These are phyloP conservation scores for Hemileccinum impolitum DNA, from an alignment of 768 basidiomycete genomes.

Conservation along the genomic window DNA sequence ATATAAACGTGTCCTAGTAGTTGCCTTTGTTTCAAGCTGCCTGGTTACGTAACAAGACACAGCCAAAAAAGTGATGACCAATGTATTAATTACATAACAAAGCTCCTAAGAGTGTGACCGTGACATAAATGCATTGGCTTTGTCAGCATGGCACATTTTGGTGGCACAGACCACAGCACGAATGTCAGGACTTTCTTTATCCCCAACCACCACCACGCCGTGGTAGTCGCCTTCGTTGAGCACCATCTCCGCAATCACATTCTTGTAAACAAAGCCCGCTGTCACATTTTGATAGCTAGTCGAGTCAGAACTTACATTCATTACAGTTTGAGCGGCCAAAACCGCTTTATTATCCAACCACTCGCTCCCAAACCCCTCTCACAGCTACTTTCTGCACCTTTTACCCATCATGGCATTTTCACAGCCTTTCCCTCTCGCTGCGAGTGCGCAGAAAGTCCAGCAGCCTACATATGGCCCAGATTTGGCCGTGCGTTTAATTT, in stretches of 20 bases:
- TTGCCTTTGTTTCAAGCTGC: too few species aligned
- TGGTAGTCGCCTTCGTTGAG: slow-evolving; percentile 16
- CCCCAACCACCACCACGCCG: slow-evolving; percentile 21
- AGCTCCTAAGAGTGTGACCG: slow-evolving; percentile 2
- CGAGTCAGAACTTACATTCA: slow-evolving; percentile 23
- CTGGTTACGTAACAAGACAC: too few species aligned
- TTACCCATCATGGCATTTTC: slow-evolving; percentile 54
- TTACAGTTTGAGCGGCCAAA: slow-evolving; percentile 19
- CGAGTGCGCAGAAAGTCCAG: slow-evolving; percentile 43
- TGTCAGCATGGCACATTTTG: slow-evolving; percentile 24
- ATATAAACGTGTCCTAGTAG: background rate
- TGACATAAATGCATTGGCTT: slow-evolving; percentile 8
- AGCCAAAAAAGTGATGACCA: background rate
- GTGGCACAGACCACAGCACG: slow-evolving; percentile 9
- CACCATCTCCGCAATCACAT: slow-evolving; percentile 6
- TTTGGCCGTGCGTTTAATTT: slow-evolving; percentile 84
- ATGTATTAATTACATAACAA: background rate
- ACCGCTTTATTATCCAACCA: slow-evolving; percentile 7
- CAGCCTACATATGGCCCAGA: slow-evolving; percentile 74
- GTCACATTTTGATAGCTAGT: slow-evolving; percentile 18
- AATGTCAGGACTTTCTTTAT: slow-evolving; percentile 12
- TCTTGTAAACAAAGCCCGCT: slow-evolving; percentile 5
- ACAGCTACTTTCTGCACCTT: slow-evolving; percentile 7
- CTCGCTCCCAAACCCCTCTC: slow-evolving; percentile 21
- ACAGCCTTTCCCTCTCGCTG: slow-evolving; percentile 79